Evolutionary conservation across 225 moss, liverwort and hornwort species (phyloP).

Genomic region (Physcomitrellopsis africana): DNA sequence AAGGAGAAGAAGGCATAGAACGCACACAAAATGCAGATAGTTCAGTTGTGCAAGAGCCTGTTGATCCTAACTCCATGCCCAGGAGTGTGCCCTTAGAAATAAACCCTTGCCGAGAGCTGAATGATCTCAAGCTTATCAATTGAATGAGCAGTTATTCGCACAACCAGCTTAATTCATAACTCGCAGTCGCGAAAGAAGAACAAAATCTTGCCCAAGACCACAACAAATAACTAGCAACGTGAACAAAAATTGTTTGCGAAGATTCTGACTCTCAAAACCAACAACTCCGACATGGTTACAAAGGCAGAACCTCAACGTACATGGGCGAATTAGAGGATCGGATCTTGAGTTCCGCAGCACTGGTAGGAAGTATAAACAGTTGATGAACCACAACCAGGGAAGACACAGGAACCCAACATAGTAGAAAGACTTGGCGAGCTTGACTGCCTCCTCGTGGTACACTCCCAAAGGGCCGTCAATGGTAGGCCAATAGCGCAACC

Average conservation of each 20-base stretch:
- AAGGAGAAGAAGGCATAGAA: background rate
- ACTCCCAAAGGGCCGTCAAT: conserved; percentile 78
- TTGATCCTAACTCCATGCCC: background rate
- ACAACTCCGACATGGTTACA: background rate
- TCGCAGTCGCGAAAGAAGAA: background rate
- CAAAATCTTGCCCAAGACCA: background rate
- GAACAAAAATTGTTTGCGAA: too few relatives aligned
- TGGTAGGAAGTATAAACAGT: conserved; percentile 93
- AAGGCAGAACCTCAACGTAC: conserved; percentile 36
- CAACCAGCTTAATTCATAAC: background rate
- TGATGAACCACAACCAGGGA: conserved; percentile 90
- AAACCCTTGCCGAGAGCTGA: too few relatives aligned
- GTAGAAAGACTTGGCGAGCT: conserved; percentile 60
- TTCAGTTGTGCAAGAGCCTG: background rate
- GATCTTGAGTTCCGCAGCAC: conserved; percentile 58
- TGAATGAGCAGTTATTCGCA: background rate
- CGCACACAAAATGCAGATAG: background rate
- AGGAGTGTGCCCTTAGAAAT: background rate
- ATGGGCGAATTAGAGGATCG: conserved; percentile 64
- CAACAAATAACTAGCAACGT: background rate
- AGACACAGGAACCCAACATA: conserved; percentile 60
- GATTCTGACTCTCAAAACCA: background rate
- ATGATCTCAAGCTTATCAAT: background rate
- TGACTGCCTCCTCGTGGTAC: conserved; percentile 75
- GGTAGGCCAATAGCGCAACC: conserved; percentile 69